Base-by-base conservation (phyloP, 805 yeast genomes). In the Sugiyamaella americana region DNA sequence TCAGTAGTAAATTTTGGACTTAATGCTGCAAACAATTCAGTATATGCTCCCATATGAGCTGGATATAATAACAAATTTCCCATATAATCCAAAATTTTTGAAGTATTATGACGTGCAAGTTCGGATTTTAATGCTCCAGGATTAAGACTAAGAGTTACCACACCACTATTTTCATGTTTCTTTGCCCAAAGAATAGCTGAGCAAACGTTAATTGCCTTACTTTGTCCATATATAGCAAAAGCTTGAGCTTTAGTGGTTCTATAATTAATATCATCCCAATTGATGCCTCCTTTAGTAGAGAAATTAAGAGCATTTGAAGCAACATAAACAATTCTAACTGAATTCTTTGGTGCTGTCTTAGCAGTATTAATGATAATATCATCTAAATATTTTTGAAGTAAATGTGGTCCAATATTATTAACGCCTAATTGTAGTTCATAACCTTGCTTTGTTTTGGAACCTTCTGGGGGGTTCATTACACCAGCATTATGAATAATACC, bases 341-440 rank as follows among this genome's bases (percentile, higher is more conserved):
- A 53, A 1, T 58, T 49, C 16, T 58, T 52, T 8, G 61, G 56
- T 2, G 45, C 46, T 30, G 57, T 47, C 29, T 57, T 45, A 2
- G 68, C 63, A 1, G 73, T 58, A 18, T 61, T 54, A 21, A 64
- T 47, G 20, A 75, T 44, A 2, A 70, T 49, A 4, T 74, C 72
- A 19, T 60, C 63, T 37, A 73, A 55, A 21, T 61, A 55, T 45
- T 65, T 65, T 47, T 72, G 69, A 18, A 76, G 57, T n/a, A 74
- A 55, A 43, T 65, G 71, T 24, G 74, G 74, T 2, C 73, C 80
- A n/a, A 76, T 51, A 20, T 57, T 66, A 55, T 76, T 77, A 18
- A 71, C 69, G 5, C 77, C 80, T 37, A 74, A 58, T 46, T 72
- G 75, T 32, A 62, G 46, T 42, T 76, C 80, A 47, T 64, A 67